Conservation (phyloP, 805 yeast genomes). For the Candida dajiaensis region DNA sequence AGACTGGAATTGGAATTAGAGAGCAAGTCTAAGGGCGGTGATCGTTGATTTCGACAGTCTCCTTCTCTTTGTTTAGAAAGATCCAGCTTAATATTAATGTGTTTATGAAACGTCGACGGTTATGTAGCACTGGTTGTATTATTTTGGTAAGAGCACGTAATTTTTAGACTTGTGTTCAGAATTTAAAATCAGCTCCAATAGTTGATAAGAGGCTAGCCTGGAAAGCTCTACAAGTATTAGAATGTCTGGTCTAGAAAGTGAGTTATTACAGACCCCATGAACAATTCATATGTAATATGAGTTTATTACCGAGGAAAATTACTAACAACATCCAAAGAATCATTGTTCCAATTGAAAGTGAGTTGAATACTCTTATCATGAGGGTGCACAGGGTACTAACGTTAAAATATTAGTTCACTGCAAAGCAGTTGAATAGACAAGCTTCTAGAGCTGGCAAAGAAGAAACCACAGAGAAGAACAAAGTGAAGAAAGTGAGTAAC, state of each 20-base stretch:
- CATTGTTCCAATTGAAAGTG: constrained; percentile 58
- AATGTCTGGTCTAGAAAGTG: constrained; percentile 34
- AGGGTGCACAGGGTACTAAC: constrained; percentile 8
- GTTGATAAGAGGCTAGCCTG: too few relatives aligned
- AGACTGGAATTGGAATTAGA: constrained; percentile 34
- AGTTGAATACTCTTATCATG: constrained; percentile 8
- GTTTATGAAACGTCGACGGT: not conserved
- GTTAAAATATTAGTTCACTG: constrained; percentile 57
- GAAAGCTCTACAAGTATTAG: too few relatives aligned
- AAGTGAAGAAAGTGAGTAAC: constrained; percentile 62
- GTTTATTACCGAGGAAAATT: not conserved
- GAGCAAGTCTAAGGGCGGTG: not conserved
- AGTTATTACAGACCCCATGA: constrained; percentile 7
- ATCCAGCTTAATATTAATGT: too few relatives aligned
- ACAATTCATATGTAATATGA: not conserved
- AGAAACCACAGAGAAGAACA: constrained; percentile 78
- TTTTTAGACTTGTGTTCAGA: too few relatives aligned
- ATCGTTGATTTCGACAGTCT: too few relatives aligned
- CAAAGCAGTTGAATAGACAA: constrained; percentile 87
- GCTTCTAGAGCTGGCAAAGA: constrained; percentile 89
- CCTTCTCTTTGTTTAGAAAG: too few relatives aligned
- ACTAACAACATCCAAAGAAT: constrained; percentile 32
- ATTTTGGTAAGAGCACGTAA: not conserved
- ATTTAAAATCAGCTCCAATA: too few relatives aligned
- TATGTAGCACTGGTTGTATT: not conserved